Evolutionary conservation across 1,284 basidiomycete species (phyloP).

Genomic region (Melampsora occidentalis): DNA sequence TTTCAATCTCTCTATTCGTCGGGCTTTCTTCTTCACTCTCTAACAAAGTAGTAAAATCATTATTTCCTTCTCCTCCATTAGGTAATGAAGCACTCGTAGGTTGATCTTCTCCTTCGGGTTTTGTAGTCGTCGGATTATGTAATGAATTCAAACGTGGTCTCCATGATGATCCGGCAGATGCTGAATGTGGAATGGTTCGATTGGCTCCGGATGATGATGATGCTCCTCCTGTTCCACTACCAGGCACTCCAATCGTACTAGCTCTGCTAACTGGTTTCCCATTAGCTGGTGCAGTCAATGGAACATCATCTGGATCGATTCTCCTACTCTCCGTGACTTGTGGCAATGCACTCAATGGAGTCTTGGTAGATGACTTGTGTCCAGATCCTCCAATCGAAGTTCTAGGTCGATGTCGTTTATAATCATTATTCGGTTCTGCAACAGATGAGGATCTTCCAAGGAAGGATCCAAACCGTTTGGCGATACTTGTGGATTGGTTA

Average conservation of each 20-base stretch:
- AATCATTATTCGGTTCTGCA: conserved; percentile 48
- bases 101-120: neutral
- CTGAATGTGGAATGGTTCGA: conserved; percentile 7
- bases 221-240: neutral
- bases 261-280: neutral
- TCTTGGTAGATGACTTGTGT: conserved; percentile 55
- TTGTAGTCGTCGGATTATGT: neutral
- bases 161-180: conserved; percentile 28
- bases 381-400: conserved; percentile 65
- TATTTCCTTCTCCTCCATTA: too few species aligned
- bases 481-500: conserved; percentile 47
- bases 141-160: conserved; percentile 34
- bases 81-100: too few species aligned
- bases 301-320: neutral
- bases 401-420: conserved; percentile 47
- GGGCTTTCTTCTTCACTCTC: conserved; percentile 31
- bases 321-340: conserved; percentile 47
- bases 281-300: conserved; percentile 31
- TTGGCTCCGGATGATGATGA: neutral
- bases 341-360: conserved; percentile 47
- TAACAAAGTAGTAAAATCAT: neutral
- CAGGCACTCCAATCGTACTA: neutral
- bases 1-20: neutral
- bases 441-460: conserved; percentile 49
- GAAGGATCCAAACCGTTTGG: conserved; percentile 52